Evolutionary conservation across 2,329 filamentous ascomycete genomes (phyloP).

Genomic region (Sphaerulina vaccinii): DNA sequence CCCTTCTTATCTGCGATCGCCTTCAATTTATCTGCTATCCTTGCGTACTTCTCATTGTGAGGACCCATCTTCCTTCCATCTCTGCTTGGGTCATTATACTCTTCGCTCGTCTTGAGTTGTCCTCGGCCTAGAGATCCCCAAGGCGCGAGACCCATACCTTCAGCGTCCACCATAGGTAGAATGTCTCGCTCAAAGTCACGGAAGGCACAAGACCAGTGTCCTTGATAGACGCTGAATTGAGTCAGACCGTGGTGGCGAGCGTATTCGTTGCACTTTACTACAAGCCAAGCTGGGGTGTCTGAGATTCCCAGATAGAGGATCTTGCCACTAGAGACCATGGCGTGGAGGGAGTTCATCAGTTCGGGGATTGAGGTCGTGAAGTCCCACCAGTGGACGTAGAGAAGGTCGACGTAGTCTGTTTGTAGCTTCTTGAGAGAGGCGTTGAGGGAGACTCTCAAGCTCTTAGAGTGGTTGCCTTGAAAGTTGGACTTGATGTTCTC

Average conservation of each 20-base stretch:
- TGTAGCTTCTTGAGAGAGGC: conserved; percentile 52
- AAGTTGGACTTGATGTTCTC: conserved; percentile 26
- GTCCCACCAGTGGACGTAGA: conserved; percentile 56
- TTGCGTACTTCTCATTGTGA: conserved; percentile 45
- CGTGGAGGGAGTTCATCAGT: conserved; percentile 67
- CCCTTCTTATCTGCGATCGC: conserved; percentile 58
- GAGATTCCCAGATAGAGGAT: conserved; percentile 67
- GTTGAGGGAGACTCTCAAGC: conserved; percentile 52
- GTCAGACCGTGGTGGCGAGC: conserved; percentile 63
- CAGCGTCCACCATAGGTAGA: conserved; percentile 45
- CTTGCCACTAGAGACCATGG: conserved; percentile 59
- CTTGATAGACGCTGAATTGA: conserved; percentile 39
- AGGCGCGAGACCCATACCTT: conserved; percentile 56
- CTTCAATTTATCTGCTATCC: conserved; percentile 58
- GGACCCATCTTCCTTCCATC: conserved; percentile 37
- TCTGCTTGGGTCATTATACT: conserved; percentile 35
- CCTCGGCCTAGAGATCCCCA: conserved; percentile 50
- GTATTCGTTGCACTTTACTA: conserved; percentile 41
- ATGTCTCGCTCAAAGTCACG: conserved; percentile 49
- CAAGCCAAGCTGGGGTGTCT: conserved; percentile 66
- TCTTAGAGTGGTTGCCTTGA: conserved; percentile 62
- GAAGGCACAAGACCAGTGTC: conserved; percentile 38
- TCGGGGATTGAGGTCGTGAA: conserved; percentile 62
- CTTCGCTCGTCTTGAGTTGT: conserved; percentile 20
- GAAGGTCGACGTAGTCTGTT: conserved; percentile 67